Evolutionary conservation across 441 rosid species (phyloP).

Genomic region (Cnidoscolus chayamansa): DNA sequence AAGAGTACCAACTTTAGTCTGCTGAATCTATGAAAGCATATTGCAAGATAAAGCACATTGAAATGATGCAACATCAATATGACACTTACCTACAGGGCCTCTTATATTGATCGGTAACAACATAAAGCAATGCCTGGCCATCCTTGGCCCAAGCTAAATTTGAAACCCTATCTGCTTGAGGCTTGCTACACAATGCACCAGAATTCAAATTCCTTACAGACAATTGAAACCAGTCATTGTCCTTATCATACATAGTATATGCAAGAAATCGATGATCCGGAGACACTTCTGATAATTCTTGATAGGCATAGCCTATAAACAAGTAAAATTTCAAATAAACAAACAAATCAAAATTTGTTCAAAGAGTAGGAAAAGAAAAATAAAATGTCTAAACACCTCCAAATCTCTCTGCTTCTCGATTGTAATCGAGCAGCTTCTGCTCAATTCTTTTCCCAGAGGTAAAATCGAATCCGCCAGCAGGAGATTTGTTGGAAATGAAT

Average conservation of each 20-base stretch:
- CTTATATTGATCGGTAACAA: conserved; percentile 74
- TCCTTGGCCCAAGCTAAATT: conserved; percentile 87
- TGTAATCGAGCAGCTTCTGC: conserved; percentile 91
- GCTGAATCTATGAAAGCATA: conserved; percentile 1
- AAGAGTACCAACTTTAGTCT: conserved; percentile 10
- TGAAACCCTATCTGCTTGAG: conserved; percentile 79
- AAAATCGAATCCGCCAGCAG: conserved; percentile 82
- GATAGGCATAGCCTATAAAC: conserved; percentile 80
- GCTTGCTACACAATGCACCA: conserved; percentile 88
- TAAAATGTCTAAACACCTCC: conserved; percentile 54
- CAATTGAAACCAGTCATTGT: conserved; percentile 71
- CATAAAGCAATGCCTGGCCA: conserved; percentile 85
- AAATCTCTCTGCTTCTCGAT: conserved; percentile 88
- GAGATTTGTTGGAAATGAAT: conserved; percentile 73
- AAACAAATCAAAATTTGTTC: background rate
- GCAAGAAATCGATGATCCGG: conserved; percentile 93
- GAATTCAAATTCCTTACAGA: conserved; percentile 87
- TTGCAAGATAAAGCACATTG: conserved; percentile 14
- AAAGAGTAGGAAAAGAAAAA: background rate
- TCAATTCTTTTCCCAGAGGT: conserved; percentile 85
- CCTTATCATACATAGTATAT: conserved; percentile 94
- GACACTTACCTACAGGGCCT: conserved; percentile 63
- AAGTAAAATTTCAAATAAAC: background rate
- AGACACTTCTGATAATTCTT: conserved; percentile 87
- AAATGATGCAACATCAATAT: conserved; percentile 8